phyloP scores from a whole-genome alignment of 1,284 basidiomycete species.

The Moniliella sp. region DNA sequence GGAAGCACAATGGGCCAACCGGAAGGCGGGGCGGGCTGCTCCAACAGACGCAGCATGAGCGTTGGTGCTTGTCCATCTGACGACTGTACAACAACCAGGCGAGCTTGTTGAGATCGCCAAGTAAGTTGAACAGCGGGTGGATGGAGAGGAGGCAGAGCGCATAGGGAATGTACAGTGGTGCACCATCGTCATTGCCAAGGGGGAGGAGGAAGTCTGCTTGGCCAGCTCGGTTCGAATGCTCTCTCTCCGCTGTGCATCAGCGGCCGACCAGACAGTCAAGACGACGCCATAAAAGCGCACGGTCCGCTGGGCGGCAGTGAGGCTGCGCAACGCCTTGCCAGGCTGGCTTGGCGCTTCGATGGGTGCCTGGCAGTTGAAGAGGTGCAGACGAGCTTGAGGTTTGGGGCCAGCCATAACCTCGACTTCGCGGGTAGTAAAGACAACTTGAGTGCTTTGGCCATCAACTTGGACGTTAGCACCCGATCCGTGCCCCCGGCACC shows the following conservation, averaged over 20 bases:
- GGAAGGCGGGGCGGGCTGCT: constrained; percentile 25
- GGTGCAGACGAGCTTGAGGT: too few species aligned
- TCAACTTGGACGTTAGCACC: constrained; percentile 19
- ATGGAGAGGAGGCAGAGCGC: constrained; percentile 27
- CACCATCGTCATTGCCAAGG: too few species aligned
- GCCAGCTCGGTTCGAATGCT: constrained; percentile 23
- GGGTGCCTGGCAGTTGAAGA: constrained; percentile 76
- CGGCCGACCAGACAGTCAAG: constrained; percentile 17
- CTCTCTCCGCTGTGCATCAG: constrained; percentile 15
- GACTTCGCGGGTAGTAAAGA: constrained; percentile 73
- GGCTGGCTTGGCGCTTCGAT: too few species aligned
- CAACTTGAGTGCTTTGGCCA: constrained; percentile 38
- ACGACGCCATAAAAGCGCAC: constrained; percentile 14
- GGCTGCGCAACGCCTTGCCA: constrained; percentile 5
- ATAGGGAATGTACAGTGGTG: constrained; percentile 28
- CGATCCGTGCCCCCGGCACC: constrained; percentile 19
- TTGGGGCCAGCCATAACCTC: constrained; percentile 43
- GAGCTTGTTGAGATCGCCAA: constrained; percentile 31
- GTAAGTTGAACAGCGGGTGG: constrained; percentile 29
- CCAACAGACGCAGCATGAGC: constrained; percentile 32
- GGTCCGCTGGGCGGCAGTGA: constrained; percentile 2
- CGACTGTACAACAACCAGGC: constrained; percentile 33
- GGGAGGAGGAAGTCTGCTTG: too few species aligned
- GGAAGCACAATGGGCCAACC: too few species aligned
- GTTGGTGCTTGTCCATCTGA: constrained; percentile 32